Conservation (phyloP, 257 asterid genomes). For the Solanum pennellii region DNA sequence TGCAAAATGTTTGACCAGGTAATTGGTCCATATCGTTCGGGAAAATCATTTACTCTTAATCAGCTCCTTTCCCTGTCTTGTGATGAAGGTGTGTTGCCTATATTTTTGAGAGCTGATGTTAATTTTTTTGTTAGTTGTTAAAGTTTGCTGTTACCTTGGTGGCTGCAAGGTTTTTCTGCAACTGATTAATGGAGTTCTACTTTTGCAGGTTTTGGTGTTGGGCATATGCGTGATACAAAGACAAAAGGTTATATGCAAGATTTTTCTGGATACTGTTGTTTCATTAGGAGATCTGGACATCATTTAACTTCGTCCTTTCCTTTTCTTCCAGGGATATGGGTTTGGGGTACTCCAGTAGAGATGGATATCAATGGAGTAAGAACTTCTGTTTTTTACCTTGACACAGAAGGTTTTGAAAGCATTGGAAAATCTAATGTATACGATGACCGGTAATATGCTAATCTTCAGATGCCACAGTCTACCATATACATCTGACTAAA, state of each 20-base stretch:
- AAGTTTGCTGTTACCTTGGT: neutral
- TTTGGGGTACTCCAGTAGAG: conserved; percentile 87
- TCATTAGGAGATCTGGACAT: neutral
- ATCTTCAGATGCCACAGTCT: neutral
- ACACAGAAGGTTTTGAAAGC: conserved; percentile 99
- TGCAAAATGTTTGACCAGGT: conserved; percentile 34
- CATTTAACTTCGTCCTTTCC: neutral
- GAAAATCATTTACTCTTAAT: conserved; percentile 90
- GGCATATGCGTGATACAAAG: conserved; percentile 98
- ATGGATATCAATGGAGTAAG: conserved; percentile 69
- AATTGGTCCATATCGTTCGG: conserved; percentile 98
- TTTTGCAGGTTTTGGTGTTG: conserved; percentile 94
- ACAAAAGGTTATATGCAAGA: conserved; percentile 59
- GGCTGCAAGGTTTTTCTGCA: neutral
- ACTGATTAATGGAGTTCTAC: neutral
- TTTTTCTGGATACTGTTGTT: neutral
- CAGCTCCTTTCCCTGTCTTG: conserved; percentile 97
- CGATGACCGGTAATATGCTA: conserved; percentile 67
- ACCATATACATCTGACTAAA: neutral
- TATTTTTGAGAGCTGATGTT: neutral
- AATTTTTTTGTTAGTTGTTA: neutral
- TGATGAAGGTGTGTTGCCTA: conserved; percentile 55
- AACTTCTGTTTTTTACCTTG: conserved; percentile 91
- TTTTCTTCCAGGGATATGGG: conserved; percentile 71
- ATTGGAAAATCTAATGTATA: conserved; percentile 97